A percentile compares a stretch with the other conserved stretches of the same genome.
These are phyloP conservation scores for Botrytis squamosa DNA, from an alignment of 2,329 filamentous ascomycete species.

Conservation along the genomic window DNA sequence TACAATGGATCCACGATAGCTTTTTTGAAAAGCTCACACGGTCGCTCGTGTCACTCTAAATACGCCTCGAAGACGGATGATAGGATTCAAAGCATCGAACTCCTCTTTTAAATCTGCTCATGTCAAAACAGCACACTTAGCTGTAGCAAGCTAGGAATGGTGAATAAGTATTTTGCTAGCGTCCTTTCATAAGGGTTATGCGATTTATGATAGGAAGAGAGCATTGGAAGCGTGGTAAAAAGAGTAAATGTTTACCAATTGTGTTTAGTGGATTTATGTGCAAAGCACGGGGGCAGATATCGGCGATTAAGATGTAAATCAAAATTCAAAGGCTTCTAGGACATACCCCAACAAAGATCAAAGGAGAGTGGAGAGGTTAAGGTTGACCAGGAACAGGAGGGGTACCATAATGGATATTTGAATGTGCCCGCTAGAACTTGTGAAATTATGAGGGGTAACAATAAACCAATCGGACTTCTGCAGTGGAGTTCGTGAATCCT, in stretches of 20 bases:
- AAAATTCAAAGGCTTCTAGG: conserved; percentile 43
- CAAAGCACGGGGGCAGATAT: conserved; percentile 32
- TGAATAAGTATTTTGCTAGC: neutral
- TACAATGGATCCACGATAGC: neutral
- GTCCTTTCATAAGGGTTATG: rapidly evolving
- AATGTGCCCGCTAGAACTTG: neutral
- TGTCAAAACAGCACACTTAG: neutral
- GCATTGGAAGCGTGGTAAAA: neutral
- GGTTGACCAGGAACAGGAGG: conserved; percentile 42
- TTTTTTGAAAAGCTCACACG: neutral
- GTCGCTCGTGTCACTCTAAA: neutral
- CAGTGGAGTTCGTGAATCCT: conserved; percentile 38
- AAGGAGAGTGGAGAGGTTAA: conserved; percentile 33
- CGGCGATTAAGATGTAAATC: conserved; percentile 40
- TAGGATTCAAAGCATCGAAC: neutral
- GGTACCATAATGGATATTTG: conserved; percentile 34
- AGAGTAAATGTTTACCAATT: neutral
- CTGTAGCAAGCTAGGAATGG: neutral
- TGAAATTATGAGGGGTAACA: conserved; percentile 49
- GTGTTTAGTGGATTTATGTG: neutral
- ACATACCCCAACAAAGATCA: conserved; percentile 45
- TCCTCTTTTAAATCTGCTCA: neutral
- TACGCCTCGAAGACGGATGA: neutral
- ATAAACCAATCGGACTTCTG: conserved; percentile 23
- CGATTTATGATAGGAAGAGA: neutral